Evolutionary conservation across 2,329 filamentous ascomycete genomes (phyloP).

Genomic region (Calonectria crousiana): DNA sequence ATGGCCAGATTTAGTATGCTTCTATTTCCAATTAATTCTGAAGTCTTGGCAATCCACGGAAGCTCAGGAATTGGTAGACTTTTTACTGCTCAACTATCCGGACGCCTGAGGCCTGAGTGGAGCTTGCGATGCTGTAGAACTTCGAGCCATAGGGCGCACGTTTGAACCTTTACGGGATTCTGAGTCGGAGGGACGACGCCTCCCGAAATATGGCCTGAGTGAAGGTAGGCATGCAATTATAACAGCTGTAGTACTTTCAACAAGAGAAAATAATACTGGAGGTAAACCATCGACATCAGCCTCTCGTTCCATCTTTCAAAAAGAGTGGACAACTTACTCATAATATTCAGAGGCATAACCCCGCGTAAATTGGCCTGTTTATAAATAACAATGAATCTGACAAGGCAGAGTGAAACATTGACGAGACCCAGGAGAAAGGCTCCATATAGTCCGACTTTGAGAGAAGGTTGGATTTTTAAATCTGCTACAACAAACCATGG

Average conservation of each 20-base stretch:
- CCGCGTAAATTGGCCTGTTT: background rate
- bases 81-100: background rate
- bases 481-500: background rate
- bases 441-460: background rate
- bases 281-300: background rate
- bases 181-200: background rate
- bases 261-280: background rate
- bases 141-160: background rate
- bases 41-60: background rate
- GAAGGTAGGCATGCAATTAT: background rate
- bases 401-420: background rate
- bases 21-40: background rate
- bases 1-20: background rate
- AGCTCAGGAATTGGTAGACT: background rate
- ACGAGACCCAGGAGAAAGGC: background rate
- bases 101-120: background rate
- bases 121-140: background rate
- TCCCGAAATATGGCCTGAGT: background rate
- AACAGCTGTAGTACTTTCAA: background rate
- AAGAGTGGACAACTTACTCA: background rate
- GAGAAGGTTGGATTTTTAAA: background rate
- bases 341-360: background rate
- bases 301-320: no score
- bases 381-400: conserved; percentile 1
- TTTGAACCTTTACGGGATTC: background rate